phyloP scores from a whole-genome alignment of 257 asterid species.

The Ocimum tenuiflorum region DNA sequence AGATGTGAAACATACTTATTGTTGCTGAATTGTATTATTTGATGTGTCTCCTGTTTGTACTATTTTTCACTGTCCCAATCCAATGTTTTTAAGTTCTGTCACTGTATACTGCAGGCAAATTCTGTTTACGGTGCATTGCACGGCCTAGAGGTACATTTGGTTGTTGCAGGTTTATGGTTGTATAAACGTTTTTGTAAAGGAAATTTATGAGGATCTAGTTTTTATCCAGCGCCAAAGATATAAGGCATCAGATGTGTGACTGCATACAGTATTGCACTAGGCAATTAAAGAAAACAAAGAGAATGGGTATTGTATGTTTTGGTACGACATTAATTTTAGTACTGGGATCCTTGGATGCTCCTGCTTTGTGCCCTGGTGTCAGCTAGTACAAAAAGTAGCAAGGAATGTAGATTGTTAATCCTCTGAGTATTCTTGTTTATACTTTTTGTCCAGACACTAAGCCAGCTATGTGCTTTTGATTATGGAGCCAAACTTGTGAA shows the following conservation, averaged over 20 bases:
- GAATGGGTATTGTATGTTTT: not conserved
- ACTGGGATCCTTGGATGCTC: not conserved
- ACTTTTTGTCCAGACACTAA: conserved; percentile 52
- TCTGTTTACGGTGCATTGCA: conserved; percentile 76
- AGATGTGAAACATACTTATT: conserved; percentile 5
- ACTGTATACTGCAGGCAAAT: conserved; percentile 58
- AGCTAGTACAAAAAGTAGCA: not conserved
- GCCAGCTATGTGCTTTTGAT: conserved; percentile 76
- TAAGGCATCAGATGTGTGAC: conserved; percentile 1
- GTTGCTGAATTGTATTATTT: not conserved
- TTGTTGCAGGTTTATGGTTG: conserved; percentile 11
- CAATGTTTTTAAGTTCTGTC: conserved; percentile 19
- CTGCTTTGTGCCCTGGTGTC: not conserved
- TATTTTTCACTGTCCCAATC: not conserved
- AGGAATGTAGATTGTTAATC: not conserved
- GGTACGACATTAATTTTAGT: not conserved
- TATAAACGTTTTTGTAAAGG: not conserved
- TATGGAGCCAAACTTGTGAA: conserved; percentile 64
- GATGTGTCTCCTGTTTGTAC: not conserved
- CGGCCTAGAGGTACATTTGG: conserved; percentile 71
- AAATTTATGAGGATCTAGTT: conserved; percentile 15
- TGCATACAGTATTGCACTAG: conserved; percentile 7
- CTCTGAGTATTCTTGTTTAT: conserved; percentile 19
- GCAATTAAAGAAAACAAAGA: conserved; percentile 1
- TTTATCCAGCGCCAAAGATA: not conserved